Base-by-base conservation (phyloP, 1,284 basidiomycete genomes). In the Papiliotrema fonsecae region DNA sequence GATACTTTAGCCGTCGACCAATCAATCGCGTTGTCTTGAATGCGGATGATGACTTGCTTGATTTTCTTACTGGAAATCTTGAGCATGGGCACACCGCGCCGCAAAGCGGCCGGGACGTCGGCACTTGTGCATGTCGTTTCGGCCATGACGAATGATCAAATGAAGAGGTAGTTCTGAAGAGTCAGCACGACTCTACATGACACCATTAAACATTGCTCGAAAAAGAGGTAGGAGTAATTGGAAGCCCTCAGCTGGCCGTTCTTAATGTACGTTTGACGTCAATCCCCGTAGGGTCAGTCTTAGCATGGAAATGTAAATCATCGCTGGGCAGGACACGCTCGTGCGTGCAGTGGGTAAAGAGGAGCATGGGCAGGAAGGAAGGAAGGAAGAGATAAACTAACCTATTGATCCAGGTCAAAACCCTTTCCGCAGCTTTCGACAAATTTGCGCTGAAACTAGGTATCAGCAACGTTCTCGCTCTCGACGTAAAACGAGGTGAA, bases 61-160 rank as follows among this genome's bases (percentile, higher is more conserved):
- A 86, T 81, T 64, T 87, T 88, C 73, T 85, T 87, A 36, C 83
- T 82, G 2, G 91, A 88, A 30, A 97, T 84, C 70, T 97, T 97
- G 62, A 85, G 83, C 86, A 97, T 86, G 9, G 79, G 77, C 31
- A 64, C 60, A 27, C 62, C 62, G n/a, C 45, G 35, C 3, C 32
- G 25, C 40, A 61, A 46, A 5, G 53, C 40, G 7, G 27, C 18
- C 2, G 60, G 60, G 3, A 60, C 50, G 26, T 50, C 27, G 2
- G 25, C 34, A 32, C 50, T 40, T 40, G 26, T 11, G 39, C 22
- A 7, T 51, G 42, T 6, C 54, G 44, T 48, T 47, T 40, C 34
- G 54, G 47, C n/a, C 11, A 22, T 21, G 16, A n/a, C 37, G 39
- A 42, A 31, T 5, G 47, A 24, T 11, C 38, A 24, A 10, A 39